Percentiles rank a stretch among this genome's conserved stretches.
These are phyloP conservation scores for Chimonanthus salicifolius DNA, from an alignment of 164 flowering plant species.

Conservation along the genomic window DNA sequence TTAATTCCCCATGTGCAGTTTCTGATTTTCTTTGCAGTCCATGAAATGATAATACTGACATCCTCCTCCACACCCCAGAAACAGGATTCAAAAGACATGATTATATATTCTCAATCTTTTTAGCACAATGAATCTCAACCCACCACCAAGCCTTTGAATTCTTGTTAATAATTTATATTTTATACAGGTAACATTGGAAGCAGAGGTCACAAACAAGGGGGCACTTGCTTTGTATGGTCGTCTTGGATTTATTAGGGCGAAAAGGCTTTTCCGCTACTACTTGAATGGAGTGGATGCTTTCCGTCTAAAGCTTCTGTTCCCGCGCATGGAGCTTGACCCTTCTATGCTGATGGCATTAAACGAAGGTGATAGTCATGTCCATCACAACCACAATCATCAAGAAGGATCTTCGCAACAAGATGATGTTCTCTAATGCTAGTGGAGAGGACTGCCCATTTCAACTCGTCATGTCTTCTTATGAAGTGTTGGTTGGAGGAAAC, in stretches of 20 bases:
- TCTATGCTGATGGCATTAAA: constrained; percentile 1
- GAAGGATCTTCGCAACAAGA: constrained; percentile 5
- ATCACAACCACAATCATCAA: constrained; percentile 5
- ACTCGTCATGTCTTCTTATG: too few species aligned
- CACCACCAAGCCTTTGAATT: too few species aligned
- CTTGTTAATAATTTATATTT: background rate
- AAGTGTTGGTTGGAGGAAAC: too few species aligned
- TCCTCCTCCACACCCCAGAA: too few species aligned
- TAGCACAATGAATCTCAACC: too few species aligned
- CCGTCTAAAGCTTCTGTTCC: constrained; percentile 80
- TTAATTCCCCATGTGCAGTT: too few species aligned
- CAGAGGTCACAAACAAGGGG: constrained; percentile 97
- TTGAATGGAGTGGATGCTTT: constrained; percentile 97
- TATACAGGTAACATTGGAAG: constrained; percentile 88
- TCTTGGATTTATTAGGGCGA: constrained; percentile 95
- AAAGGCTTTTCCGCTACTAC: constrained; percentile 88
- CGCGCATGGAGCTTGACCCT: constrained; percentile 41
- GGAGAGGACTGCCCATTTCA: too few species aligned
- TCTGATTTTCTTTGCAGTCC: too few species aligned
- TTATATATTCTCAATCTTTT: too few species aligned
- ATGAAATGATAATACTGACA: too few species aligned
- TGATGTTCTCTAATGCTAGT: background rate
- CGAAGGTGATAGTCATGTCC: constrained; percentile 1
- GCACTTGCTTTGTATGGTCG: constrained; percentile 96
- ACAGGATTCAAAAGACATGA: too few species aligned